phyloP scores from a whole-genome alignment of 2,329 filamentous ascomycete genomes.

The Uncinocarpus reesii region DNA sequence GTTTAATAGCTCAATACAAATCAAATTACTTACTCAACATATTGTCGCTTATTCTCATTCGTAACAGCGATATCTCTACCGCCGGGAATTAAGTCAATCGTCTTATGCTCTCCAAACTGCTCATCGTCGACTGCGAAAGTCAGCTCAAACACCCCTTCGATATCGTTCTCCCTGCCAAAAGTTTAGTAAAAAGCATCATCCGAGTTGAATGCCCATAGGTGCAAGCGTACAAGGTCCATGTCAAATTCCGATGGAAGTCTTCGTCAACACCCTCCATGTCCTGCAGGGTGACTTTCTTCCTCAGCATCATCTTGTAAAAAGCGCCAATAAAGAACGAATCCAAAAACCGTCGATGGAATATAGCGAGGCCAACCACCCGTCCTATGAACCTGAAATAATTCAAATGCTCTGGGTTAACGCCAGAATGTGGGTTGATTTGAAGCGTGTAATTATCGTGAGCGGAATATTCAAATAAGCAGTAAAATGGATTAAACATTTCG shows the following conservation, averaged over 20 bases:
- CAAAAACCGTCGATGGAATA: slow-evolving; percentile 94
- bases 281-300: slow-evolving; percentile 79
- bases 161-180: slow-evolving; percentile 67
- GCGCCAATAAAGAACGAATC: slow-evolving; percentile 99
- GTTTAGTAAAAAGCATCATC: slow-evolving; percentile 19
- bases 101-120: slow-evolving; percentile 86
- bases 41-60: slow-evolving; percentile 98
- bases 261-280: slow-evolving; percentile 99
- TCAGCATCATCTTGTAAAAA: slow-evolving; percentile 97
- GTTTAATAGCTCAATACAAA: background rate
- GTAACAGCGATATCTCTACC: slow-evolving; percentile 91
- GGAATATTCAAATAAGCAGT: slow-evolving; percentile 98
- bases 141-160: slow-evolving; percentile 85
- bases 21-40: slow-evolving; percentile 63
- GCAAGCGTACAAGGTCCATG: slow-evolving; percentile 69
- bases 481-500: slow-evolving; percentile 99
- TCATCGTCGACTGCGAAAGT: slow-evolving; percentile 97
- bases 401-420: slow-evolving; percentile 97
- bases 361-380: slow-evolving; percentile 88
- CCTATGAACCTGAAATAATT: slow-evolving; percentile 99
- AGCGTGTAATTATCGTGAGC: slow-evolving; percentile 99
- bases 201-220: background rate
- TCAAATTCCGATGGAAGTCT: slow-evolving; percentile 90
- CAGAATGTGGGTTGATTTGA: slow-evolving; percentile 98
- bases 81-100: slow-evolving; percentile 83